Percentiles rank a stretch among this genome's conserved stretches.
Conservation (phyloP, 192 early-diverging fungal genomes). For the Radiomyces spectabilis region DNA sequence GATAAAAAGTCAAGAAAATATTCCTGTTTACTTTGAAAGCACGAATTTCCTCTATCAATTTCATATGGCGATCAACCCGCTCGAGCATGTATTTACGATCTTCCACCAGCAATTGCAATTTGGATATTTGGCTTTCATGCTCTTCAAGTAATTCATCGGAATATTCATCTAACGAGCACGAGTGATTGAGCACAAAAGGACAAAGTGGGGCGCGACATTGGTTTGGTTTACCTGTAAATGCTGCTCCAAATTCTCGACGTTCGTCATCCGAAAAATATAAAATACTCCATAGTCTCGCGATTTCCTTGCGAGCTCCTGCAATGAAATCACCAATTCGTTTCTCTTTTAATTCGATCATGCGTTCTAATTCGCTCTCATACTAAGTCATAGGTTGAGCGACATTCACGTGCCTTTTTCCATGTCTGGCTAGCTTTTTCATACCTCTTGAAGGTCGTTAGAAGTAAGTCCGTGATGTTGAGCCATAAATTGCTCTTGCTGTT, state of each 20-base stretch:
- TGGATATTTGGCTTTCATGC: slow-evolving; percentile 32
- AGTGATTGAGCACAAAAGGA: too few species aligned
- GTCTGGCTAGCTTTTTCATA: too few species aligned
- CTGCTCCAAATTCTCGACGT: too few species aligned
- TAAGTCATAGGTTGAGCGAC: too few species aligned
- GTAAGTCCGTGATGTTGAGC: slow-evolving; percentile 2
- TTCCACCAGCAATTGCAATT: slow-evolving; percentile 21
- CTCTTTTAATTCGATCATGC: slow-evolving; percentile 28
- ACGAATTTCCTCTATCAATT: slow-evolving; percentile 30
- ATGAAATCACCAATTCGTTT: slow-evolving; percentile 40
- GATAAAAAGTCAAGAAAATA: too few species aligned
- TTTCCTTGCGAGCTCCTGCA: slow-evolving; percentile 21
- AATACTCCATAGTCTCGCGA: slow-evolving; percentile 32
- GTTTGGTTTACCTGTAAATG: too few species aligned
- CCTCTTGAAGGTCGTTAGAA: slow-evolving; percentile 3
- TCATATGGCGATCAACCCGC: slow-evolving; percentile 27
- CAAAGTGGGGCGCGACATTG: too few species aligned
- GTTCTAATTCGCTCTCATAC: slow-evolving; percentile 33
- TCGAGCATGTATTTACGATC: slow-evolving; percentile 35
- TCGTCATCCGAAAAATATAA: slow-evolving; percentile 26
- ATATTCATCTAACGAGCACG: not conserved
- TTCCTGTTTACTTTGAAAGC: slow-evolving; percentile 29
- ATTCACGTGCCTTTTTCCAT: too few species aligned
- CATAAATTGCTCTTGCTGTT: not conserved
- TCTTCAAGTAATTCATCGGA: slow-evolving; percentile 23